Evolutionary conservation across 768 basidiomycete species (phyloP), one percentile per base, ranked within the genome.

Genomic region (Rhodotorula toruloides): DNA sequence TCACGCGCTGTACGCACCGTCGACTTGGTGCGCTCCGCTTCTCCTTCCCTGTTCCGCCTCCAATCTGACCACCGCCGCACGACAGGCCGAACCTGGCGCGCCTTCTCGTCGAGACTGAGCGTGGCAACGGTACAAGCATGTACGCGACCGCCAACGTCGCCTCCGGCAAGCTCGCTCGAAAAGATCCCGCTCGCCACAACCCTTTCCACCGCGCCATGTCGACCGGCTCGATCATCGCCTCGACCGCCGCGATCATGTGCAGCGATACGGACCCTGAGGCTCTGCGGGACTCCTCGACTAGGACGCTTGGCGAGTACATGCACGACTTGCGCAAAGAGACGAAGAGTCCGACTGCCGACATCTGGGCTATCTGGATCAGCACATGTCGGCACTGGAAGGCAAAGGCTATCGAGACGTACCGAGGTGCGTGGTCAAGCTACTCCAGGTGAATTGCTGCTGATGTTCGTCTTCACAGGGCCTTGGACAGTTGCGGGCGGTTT

Each of bases 401-500:
- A n/a, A 62, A 52, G 53, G 59, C 64, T n/a, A 46, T 50, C 32
- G 68, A 65, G 63, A 32, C 37, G 25, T 65, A 65, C 53, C 16
- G 53, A 14, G 64, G 63, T 37, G 58, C 37, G 52, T n/a, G 11
- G 48, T 7, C 31, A 40, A 40, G 40, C 29, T 12, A n/a, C n/a
- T n/a, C n/a, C n/a, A 22, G 43, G 37, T 37, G 49, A 46, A 14
- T 16, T 52, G 25, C 11, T 44, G 4, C 16, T 19, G 17, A 0
- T 10, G 44, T n/a, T n/a, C n/a, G n/a, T n/a, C n/a, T n/a, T n/a
- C n/a, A n/a, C 42, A 67, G 65, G 72, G 7, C 73, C 73, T 1
- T 73, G 73, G 73, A 65, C 65, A 0, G 37, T 54, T 22, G 39
- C 40, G 27, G 61, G 66, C 10, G 73, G 72, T 1, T 49, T 71